phyloP scores from a whole-genome alignment of 805 yeast genomes.

The Teunomyces stri region DNA sequence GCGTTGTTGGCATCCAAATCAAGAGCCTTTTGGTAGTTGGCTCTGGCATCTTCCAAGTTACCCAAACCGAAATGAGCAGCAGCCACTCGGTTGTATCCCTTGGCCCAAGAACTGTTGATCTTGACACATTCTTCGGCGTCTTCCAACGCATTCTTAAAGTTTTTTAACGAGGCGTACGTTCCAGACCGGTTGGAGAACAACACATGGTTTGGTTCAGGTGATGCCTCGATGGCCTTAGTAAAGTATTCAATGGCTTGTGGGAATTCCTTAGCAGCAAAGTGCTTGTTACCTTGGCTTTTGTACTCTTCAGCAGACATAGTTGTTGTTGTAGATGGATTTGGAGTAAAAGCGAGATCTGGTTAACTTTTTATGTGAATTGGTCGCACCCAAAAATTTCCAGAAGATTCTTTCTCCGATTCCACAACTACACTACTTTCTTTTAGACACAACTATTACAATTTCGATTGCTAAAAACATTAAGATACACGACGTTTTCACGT shows the following conservation, averaged over 20 bases:
- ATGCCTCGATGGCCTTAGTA: slow-evolving; percentile 81
- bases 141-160: slow-evolving; percentile 69
- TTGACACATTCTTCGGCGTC: slow-evolving; percentile 85
- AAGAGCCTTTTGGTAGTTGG: slow-evolving; percentile 72
- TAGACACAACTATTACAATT: neutral
- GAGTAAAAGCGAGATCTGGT: neutral
- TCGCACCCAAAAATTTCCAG: slow-evolving; percentile 2
- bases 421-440: no score
- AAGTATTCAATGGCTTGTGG: slow-evolving; percentile 75
- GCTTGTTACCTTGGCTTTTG: slow-evolving; percentile 92
- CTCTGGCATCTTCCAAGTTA: slow-evolving; percentile 69
- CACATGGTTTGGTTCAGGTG: slow-evolving; percentile 85
- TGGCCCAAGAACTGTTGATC: slow-evolving; percentile 87
- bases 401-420: neutral
- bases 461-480: slow-evolving; percentile 2
- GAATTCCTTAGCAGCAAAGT: slow-evolving; percentile 85
- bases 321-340: neutral
- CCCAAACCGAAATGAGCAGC: slow-evolving; percentile 91
- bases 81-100: slow-evolving; percentile 91
- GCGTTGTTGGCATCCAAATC: slow-evolving; percentile 78
- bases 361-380: neutral
- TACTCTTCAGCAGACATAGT: slow-evolving; percentile 66
- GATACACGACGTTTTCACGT: neutral
- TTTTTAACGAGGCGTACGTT: slow-evolving; percentile 73
- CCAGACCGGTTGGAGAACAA: slow-evolving; percentile 94